Percentiles rank a stretch among this genome's conserved stretches.
Conservation (phyloP, 2,329 filamentous ascomycete genomes). For the Xylariaceae sp. region DNA sequence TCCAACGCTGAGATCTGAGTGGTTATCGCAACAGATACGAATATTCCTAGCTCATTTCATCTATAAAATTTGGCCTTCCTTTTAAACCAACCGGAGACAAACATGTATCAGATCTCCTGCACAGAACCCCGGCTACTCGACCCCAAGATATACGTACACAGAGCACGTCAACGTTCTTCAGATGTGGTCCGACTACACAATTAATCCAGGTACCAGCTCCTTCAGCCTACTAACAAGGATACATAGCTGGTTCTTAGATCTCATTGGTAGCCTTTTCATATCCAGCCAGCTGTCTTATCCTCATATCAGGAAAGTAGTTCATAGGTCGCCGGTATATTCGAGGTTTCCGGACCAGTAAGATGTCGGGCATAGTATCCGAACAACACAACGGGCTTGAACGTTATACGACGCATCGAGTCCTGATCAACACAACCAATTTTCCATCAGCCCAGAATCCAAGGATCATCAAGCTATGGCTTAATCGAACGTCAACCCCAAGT, state of each 20-base stretch:
- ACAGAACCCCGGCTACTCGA: background rate
- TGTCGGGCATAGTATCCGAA: background rate
- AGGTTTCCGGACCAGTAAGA: slow-evolving; percentile 11
- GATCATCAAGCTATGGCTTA: slow-evolving; percentile 5
- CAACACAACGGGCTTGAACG: slow-evolving; percentile 1
- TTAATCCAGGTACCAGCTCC: slow-evolving; percentile 19
- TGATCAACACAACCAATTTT: background rate
- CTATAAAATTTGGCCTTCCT: background rate
- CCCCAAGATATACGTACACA: background rate
- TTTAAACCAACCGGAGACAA: too few relatives aligned
- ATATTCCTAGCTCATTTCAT: background rate
- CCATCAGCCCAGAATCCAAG: slow-evolving; percentile 3
- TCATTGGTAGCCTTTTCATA: slow-evolving; percentile 25
- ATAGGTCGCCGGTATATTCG: slow-evolving; percentile 11
- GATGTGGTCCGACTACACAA: background rate
- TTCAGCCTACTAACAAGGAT: slow-evolving; percentile 20
- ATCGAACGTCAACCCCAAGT: slow-evolving; percentile 23
- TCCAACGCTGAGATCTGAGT: too few relatives aligned
- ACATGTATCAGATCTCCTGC: background rate
- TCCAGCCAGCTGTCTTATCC: slow-evolving; percentile 23
- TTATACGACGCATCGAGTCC: background rate
- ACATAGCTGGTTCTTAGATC: slow-evolving; percentile 9
- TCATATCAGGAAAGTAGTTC: slow-evolving; percentile 14
- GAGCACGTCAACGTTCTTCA: background rate
- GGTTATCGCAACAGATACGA: too few relatives aligned